phyloP scores from a whole-genome alignment of 1,284 basidiomycete species.

The Wolfiporia cocos region DNA sequence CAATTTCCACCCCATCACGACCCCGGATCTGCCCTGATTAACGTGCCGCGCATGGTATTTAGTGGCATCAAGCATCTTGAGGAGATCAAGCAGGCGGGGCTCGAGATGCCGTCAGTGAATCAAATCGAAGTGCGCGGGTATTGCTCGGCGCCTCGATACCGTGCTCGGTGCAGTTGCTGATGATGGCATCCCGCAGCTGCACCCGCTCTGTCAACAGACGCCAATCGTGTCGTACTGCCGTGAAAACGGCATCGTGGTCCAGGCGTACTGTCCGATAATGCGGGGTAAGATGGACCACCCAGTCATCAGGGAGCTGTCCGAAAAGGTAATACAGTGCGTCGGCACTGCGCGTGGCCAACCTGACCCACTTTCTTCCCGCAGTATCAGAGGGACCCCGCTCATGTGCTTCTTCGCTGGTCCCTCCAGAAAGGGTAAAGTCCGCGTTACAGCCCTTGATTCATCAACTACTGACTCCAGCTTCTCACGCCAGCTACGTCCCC shows the following conservation, averaged over 20 bases:
- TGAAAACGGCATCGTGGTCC: slow-evolving; percentile 60
- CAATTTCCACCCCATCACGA: neutral
- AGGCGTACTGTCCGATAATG: slow-evolving; percentile 57
- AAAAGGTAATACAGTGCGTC: slow-evolving; percentile 26
- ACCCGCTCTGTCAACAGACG: slow-evolving; percentile 81
- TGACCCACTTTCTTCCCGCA: slow-evolving; percentile 6
- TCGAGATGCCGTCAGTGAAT: slow-evolving; percentile 69
- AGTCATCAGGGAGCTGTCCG: slow-evolving; percentile 34
- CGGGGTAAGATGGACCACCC: slow-evolving; percentile 37
- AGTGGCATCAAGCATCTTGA: slow-evolving; percentile 76
- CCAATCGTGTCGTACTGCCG: slow-evolving; percentile 76
- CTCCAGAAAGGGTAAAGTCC: slow-evolving; percentile 49
- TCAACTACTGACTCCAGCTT: neutral
- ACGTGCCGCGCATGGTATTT: slow-evolving; percentile 26
- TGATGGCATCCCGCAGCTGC: slow-evolving; percentile 42
- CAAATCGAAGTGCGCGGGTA: slow-evolving; percentile 86
- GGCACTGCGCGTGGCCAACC: neutral
- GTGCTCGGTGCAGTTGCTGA: no score
- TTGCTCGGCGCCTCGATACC: no score
- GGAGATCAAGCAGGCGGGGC: slow-evolving; percentile 59
- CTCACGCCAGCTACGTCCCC: slow-evolving; percentile 35
- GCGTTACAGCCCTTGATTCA: neutral
- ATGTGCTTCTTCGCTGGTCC: slow-evolving; percentile 69
- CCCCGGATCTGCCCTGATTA: neutral
- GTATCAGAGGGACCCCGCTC: slow-evolving; percentile 45